These are phyloP conservation scores for Trichosphaerium sp. DNA, from an alignment of 78 protist species.

Conservation along the genomic window DNA sequence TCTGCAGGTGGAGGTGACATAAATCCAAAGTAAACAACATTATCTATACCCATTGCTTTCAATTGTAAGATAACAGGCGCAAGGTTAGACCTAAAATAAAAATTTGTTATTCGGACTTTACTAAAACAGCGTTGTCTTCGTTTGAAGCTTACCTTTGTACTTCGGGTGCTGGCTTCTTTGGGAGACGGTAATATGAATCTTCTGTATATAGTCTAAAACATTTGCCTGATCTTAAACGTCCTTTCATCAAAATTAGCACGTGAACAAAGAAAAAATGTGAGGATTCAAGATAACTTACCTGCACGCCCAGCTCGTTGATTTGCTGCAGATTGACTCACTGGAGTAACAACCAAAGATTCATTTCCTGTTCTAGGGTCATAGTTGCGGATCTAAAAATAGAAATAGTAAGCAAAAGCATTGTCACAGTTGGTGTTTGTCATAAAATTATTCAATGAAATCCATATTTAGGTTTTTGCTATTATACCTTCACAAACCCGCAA, in stretches of 20 bases:
- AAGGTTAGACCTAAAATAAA: conserved; percentile 8
- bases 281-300: conserved; percentile 38
- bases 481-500: conserved; percentile 73
- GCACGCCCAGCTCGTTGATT: conserved; percentile 91
- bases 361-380: conserved; percentile 62
- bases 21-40: conserved; percentile 69
- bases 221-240: conserved; percentile 7
- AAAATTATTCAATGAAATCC: not conserved
- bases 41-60: conserved; percentile 68
- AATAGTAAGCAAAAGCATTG: not conserved
- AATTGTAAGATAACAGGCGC: conserved; percentile 66
- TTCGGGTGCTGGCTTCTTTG: conserved; percentile 57
- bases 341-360: conserved; percentile 84
- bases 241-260: not conserved
- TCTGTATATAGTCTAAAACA: conserved; percentile 36
- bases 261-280: not conserved
- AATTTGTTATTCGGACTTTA: conserved; percentile 12
- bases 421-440: not conserved
- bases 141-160: conserved; percentile 64
- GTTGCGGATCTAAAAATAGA: not conserved
- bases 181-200: not conserved
- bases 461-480: not conserved
- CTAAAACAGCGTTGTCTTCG: too few species aligned
- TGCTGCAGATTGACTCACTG: conserved; percentile 57
- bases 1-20: conserved; percentile 68